These are phyloP conservation scores for Pseudopyricularia cyperi DNA, from an alignment of 2,329 filamentous ascomycete species.

Conservation along the genomic window DNA sequence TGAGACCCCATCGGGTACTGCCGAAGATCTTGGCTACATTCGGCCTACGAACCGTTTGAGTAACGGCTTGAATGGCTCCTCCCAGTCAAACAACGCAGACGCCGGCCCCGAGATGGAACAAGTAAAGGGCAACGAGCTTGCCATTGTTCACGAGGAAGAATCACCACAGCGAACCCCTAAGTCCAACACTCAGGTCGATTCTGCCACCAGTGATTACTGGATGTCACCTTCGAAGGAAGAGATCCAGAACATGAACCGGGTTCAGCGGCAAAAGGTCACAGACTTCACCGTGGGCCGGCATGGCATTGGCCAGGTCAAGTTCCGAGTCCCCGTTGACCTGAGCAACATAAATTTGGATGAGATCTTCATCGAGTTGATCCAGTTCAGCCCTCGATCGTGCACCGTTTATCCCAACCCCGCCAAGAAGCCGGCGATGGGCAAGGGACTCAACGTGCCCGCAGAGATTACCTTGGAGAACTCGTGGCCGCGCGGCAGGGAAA, in stretches of 20 bases:
- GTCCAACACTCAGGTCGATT: constrained; percentile 17
- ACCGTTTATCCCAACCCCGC: constrained; percentile 73
- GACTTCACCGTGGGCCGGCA: constrained; percentile 73
- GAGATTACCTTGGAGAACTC: constrained; percentile 83
- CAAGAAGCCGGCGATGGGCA: constrained; percentile 72
- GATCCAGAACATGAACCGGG: constrained; percentile 65
- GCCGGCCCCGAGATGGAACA: constrained; percentile 50
- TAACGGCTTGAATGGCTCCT: constrained; percentile 29
- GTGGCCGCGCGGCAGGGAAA: constrained; percentile 64
- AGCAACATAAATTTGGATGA: constrained; percentile 66
- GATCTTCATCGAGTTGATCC: constrained; percentile 65
- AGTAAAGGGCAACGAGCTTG: constrained; percentile 60
- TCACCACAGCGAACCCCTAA: constrained; percentile 13
- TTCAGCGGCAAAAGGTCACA: constrained; percentile 61
- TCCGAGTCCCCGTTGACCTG: constrained; percentile 72
- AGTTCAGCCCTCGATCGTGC: constrained; percentile 62
- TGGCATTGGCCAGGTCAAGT: constrained; percentile 69
- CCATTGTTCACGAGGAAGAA: constrained; percentile 65
- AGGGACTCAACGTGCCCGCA: constrained; percentile 84
- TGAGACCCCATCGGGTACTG: constrained; percentile 12
- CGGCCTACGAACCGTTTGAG: constrained; percentile 33
- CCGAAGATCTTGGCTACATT: constrained; percentile 46
- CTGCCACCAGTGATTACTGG: constrained; percentile 60
- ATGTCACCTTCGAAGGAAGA: constrained; percentile 66
- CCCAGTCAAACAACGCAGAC: constrained; percentile 17